phyloP scores from a whole-genome alignment of 2,329 filamentous ascomycete species.

The Colletotrichum tropicicola region DNA sequence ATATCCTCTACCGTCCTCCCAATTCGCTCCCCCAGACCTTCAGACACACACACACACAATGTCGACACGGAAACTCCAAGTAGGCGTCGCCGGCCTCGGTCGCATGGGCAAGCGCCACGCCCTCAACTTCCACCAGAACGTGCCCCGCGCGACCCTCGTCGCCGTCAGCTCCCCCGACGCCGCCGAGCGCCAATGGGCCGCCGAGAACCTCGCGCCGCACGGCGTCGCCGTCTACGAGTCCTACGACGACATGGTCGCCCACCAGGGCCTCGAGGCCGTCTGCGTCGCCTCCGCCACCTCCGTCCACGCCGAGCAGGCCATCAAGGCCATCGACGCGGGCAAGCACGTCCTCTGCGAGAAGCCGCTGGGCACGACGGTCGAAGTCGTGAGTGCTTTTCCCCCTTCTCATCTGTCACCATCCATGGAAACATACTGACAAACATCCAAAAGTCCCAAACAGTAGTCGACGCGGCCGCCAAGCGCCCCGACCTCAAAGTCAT shows the following conservation, averaged over 20 bases:
- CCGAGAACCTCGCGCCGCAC: constrained; percentile 49
- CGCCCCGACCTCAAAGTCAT: constrained; percentile 71
- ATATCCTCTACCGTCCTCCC: not conserved
- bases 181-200: constrained; percentile 54
- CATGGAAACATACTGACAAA: not conserved
- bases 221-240: constrained; percentile 54
- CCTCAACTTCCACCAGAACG: constrained; percentile 54
- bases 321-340: constrained; percentile 62
- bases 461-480: constrained; percentile 63
- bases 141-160: constrained; percentile 57
- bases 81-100: constrained; percentile 59
- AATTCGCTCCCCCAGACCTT: not conserved
- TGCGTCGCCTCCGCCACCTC: constrained; percentile 54
- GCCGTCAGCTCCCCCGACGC: constrained; percentile 57
- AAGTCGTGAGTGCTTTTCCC: constrained; percentile 58
- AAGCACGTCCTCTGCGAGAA: constrained; percentile 69
- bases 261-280: constrained; percentile 49
- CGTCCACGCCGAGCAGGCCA: constrained; percentile 65
- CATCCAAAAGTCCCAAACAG: constrained; percentile 61
- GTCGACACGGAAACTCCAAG: constrained; percentile 43
- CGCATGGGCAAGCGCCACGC: constrained; percentile 64
- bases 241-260: constrained; percentile 56
- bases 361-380: constrained; percentile 65
- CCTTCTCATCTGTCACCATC: not conserved
- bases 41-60: not conserved